phyloP scores from a whole-genome alignment of 768 basidiomycete species.

The Leucosporidium scottii region DNA sequence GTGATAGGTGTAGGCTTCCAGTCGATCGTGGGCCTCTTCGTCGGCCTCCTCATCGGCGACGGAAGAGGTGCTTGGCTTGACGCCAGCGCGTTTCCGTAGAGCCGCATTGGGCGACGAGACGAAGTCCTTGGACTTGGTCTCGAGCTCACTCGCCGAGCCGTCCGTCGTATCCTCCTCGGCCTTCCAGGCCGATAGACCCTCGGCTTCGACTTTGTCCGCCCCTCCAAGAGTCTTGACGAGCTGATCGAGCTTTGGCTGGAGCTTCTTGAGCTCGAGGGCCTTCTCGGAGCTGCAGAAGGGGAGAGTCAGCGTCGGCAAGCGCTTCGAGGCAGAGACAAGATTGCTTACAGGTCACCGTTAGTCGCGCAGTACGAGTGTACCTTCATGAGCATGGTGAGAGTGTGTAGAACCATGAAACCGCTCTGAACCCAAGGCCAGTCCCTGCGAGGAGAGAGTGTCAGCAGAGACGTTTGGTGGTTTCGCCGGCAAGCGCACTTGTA shows the following conservation, averaged over 20 bases:
- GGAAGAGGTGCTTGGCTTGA: neutral
- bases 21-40: neutral
- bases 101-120: no score
- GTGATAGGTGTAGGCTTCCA: conserved; percentile 54
- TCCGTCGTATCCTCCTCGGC: neutral
- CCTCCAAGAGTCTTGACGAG: conserved; percentile 54
- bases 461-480: neutral
- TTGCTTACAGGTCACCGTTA: conserved; percentile 69
- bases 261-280: conserved; percentile 35
- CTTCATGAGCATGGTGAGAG: conserved; percentile 55
- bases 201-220: conserved; percentile 49
- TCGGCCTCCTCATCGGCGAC: neutral
- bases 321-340: conserved; percentile 38
- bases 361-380: conserved; percentile 88
- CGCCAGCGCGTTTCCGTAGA: neutral
- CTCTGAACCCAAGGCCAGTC: conserved; percentile 97
- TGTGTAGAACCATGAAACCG: conserved; percentile 79
- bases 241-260: conserved; percentile 49
- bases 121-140: no score
- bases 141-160: neutral
- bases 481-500: conserved; percentile 51
- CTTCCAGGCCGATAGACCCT: conserved; percentile 18
- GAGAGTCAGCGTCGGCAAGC: conserved; percentile 48
- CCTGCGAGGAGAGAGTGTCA: conserved; percentile 43
- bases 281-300: conserved; percentile 34